phyloP scores from a whole-genome alignment of 345 rosid species.

The Eucalyptus grandis region DNA sequence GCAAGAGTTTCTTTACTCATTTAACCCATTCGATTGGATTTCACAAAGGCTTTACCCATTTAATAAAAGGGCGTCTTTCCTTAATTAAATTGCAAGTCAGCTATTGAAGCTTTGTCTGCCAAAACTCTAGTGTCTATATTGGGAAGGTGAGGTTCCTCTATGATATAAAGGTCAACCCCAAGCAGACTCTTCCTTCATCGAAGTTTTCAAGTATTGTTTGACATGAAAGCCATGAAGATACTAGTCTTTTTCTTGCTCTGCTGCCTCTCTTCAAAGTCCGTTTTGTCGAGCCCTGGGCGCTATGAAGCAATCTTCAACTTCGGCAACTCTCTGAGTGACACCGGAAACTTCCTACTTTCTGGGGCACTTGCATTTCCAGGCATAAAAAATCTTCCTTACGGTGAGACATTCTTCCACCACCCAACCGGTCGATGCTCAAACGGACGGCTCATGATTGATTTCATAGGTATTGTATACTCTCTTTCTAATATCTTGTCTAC shows the following conservation, averaged over 20 bases:
- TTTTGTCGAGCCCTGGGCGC: background rate
- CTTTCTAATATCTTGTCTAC: background rate
- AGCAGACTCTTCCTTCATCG: background rate
- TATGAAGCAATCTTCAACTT: background rate
- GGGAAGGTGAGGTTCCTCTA: background rate
- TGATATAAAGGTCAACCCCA: background rate
- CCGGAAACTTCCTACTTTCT: background rate
- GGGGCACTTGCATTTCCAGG: background rate
- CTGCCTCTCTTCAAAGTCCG: background rate
- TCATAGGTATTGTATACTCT: slow-evolving; percentile 14
- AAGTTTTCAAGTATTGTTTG: background rate
- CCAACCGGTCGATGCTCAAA: slow-evolving; percentile 19
- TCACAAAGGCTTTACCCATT: background rate
- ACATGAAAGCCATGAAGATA: background rate
- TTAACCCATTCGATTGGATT: background rate
- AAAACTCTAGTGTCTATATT: background rate
- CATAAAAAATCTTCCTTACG: slow-evolving; percentile 29
- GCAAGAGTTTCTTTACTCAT: background rate
- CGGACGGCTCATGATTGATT: background rate
- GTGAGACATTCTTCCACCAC: slow-evolving; percentile 36
- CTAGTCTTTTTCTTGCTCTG: background rate
- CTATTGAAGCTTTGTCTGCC: background rate
- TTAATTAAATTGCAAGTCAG: background rate
- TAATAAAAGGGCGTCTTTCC: background rate
- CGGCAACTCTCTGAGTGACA: background rate